A percentile compares a stretch with the other conserved stretches of the same genome.
phyloP scores from a whole-genome alignment of 441 rosid genomes.

The Daphne laureola region DNA sequence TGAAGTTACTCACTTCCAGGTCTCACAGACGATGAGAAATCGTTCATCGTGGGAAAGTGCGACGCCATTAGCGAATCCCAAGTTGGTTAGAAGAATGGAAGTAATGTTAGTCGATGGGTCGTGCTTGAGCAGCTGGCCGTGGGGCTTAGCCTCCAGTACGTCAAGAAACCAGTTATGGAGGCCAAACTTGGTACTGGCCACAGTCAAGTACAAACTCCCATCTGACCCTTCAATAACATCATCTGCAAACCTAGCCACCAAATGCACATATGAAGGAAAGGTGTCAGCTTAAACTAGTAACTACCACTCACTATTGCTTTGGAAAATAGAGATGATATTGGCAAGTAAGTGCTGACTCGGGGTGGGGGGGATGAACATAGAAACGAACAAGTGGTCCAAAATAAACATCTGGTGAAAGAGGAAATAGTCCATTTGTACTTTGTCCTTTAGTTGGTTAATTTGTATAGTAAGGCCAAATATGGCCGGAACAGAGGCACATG shows the following conservation, averaged over 20 bases:
- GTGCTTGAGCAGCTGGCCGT: conserved; percentile 40
- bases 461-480: too few species aligned
- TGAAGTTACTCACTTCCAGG: conserved; percentile 26
- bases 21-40: conserved; percentile 36
- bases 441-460: too few species aligned
- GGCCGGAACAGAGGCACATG: too few species aligned
- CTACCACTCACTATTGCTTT: too few species aligned
- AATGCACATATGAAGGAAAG: not conserved
- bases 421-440: too few species aligned
- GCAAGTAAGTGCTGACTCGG: too few species aligned
- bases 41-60: conserved; percentile 36
- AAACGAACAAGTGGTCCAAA: too few species aligned
- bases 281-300: too few species aligned
- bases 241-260: conserved; percentile 25
- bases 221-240: conserved; percentile 38
- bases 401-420: too few species aligned
- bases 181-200: conserved; percentile 37
- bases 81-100: conserved; percentile 22
- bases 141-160: conserved; percentile 39
- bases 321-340: too few species aligned
- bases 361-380: too few species aligned
- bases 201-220: conserved; percentile 40
- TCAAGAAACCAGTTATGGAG: conserved; percentile 30
- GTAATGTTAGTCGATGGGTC: conserved; percentile 28
- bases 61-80: conserved; percentile 40